Base-by-base conservation (phyloP, 2,329 filamentous ascomycete species). In the Emmonsiellopsis sp. region DNA sequence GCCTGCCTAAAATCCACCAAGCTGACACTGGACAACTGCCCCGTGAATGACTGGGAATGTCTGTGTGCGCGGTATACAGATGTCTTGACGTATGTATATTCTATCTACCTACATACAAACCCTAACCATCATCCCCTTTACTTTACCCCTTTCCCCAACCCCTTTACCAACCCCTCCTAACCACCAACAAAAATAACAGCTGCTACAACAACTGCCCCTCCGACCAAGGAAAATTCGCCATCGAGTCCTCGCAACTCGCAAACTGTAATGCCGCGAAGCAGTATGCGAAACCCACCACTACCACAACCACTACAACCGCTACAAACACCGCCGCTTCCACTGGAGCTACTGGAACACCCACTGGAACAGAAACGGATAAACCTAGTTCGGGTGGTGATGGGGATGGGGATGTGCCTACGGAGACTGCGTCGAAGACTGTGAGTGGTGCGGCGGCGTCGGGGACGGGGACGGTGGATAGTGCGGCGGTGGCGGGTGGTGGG, bases 201-300 rank as follows among this genome's bases (percentile, higher is more conserved):
- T 85, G 82, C 77, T 84, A 82, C 72, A 78, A 79, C 73, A 81
- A 82, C 73, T 85, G 83, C 71, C 80, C 81, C 51, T 66, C 71
- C 58, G 73, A 77, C 61, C 57, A 70, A 13, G 67, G 65, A 49
- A 60, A 63, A 40, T 62, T 62, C 53, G 62, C 62, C 34, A 68
- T 65, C 34, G 53, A 70, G 59, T 61, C 69, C 60, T 56, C 66
- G 56, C 56, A 61, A 42, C 52, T 64, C 14, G 60, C 67, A 31
- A 72, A 70, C 64, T 77, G 74, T 60, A 63, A 65, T 49, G 74
- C 74, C 33, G 73, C 72, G 13, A 27, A 27, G 7, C 27, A 31
- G 2, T 39, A 31, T 13, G 11, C 36, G 13, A 45, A n/a, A n/a
- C 5, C 40, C 2, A 11, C 50, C n/a, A 17, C 39, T 9, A 6